Evolutionary conservation across 2,329 filamentous ascomycete genomes (phyloP).

Genomic region (Sporothrix globosa): DNA sequence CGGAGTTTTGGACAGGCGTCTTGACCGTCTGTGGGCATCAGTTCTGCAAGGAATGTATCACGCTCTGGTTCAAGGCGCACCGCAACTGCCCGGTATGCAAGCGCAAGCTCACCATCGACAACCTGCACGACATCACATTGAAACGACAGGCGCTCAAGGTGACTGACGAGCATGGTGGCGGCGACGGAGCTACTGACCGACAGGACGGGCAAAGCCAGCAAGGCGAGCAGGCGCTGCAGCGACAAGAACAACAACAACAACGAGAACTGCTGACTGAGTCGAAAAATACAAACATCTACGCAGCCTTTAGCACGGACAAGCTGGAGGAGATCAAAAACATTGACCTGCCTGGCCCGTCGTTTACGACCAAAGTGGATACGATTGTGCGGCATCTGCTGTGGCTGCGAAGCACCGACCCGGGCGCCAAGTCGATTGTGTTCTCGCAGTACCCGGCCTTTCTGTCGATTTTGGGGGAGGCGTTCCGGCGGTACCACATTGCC

Average conservation of each 20-base stretch:
- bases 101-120: constrained; percentile 61
- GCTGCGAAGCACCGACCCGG: constrained; percentile 81
- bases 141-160: constrained; percentile 75
- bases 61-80: constrained; percentile 73
- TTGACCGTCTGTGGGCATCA: constrained; percentile 88
- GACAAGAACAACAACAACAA: constrained; percentile 30
- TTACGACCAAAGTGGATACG: constrained; percentile 88
- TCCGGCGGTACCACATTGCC: constrained; percentile 72
- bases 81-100: constrained; percentile 87
- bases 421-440: constrained; percentile 91
- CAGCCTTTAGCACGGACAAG: constrained; percentile 70
- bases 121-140: constrained; percentile 83
- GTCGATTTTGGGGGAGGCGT: constrained; percentile 69
- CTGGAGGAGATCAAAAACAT: constrained; percentile 81
- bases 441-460: constrained; percentile 82
- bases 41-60: constrained; percentile 88
- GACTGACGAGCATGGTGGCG: constrained; percentile 46
- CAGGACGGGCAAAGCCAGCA: constrained; percentile 7
- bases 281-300: constrained; percentile 66
- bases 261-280: constrained; percentile 33
- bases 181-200: constrained; percentile 24
- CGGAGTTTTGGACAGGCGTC: constrained; percentile 73
- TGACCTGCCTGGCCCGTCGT: constrained; percentile 71
- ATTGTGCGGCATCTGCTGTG: constrained; percentile 80
- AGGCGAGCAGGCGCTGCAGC: background rate